Evolutionary conservation across 1,139 yeast genomes (phyloP), one percentile per base, ranked within the genome.

Genomic region (Yamadazyma aaseri): DNA sequence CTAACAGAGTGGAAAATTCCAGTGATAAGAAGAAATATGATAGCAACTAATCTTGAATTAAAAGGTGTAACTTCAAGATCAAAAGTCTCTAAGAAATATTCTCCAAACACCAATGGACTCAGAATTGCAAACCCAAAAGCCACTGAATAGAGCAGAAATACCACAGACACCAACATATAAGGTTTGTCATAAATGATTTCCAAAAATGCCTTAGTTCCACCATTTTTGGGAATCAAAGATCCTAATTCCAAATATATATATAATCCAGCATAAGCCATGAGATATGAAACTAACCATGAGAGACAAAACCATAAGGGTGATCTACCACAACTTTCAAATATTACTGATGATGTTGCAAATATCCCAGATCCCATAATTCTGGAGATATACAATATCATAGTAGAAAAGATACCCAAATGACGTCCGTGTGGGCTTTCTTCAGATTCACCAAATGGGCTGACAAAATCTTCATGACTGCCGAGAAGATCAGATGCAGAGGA

Each of bases 351-450:
- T 1, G 81, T 76, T 11, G 87, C 81, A 58, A 83, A 81, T 12
- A 83, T 82, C 0, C 92, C 92, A 1, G 87, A 79, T 0, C 92
- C 92, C n/a, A 83, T 65, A 28, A 83, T 82, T 40, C 89, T 61
- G 16, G 86, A 77, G 3, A 83, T 70, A 46, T 81, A 79, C 38
- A 81, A 45, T 14, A 81, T 71, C 31, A 80, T 68, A 0, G 86
- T 81, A 5, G 87, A 79, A 46, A 73, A 81, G 2, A 80, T 53
- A 0, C 90, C 90, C 40, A 83, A 54, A 54, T 83, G 89, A 21
- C 92, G 63, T 1, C 92, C 90, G 44, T 80, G 87, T 0, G 90
- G 90, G 1, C 80, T 70, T 20, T 81, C 87, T 39, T 69, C 73
- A 16, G 63, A 51, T 26, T 59, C 43, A 2, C 47, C 49, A 15